Base-by-base conservation (phyloP, 805 yeast species). In the Schwanniomyces occidentalis region DNA sequence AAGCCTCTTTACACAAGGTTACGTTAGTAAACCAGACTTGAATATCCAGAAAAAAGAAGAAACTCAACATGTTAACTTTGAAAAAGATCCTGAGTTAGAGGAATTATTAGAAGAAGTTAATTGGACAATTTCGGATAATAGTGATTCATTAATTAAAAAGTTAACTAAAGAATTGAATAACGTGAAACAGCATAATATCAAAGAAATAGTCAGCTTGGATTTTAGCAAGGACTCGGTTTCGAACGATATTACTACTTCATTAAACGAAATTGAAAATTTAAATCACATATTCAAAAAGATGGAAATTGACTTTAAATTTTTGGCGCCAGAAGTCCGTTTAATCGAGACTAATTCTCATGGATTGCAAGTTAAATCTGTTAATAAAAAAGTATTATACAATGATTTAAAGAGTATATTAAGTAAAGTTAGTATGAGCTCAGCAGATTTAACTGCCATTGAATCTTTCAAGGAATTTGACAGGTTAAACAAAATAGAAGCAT, bases 301-400 rank as follows among this genome's bases (percentile, higher is more conserved):
- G 68, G 72, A 66, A 38, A 46, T 63, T 20, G 63, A 59, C 36
- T 62, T 69, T 40, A 61, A 58, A 32, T 44, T 54, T 24, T 42
- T 87, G 23, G 74, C 80, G 9, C 78, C 78, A 3, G 91, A 85
- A 41, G 78, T 90, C 32, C 73, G 76, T 29, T 75, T 72, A 33
- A 79, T 89, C 26, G 95, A 88, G 51, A 68, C 70, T 22, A 85
- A 82, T 52, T 80, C 90, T 2, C 78, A 83, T 48, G 95, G 95
- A 31, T 59, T 88, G 12, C 96, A 90, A 58, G 82, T 90, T 5
- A 82, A 81, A 46, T 78, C 91, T 4, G 80, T 86, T 27, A 90
- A 90, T 60, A 85, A 85, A 56, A 86, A 85, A 49, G 55, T 72
- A n/a, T 65, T 89, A 16, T 82, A 80, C 70, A 76, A 73, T 30